Evolutionary conservation across 2,329 filamentous ascomycete genomes (phyloP), one percentile per base, ranked within the genome.

Genomic region (Penicillium sp.): DNA sequence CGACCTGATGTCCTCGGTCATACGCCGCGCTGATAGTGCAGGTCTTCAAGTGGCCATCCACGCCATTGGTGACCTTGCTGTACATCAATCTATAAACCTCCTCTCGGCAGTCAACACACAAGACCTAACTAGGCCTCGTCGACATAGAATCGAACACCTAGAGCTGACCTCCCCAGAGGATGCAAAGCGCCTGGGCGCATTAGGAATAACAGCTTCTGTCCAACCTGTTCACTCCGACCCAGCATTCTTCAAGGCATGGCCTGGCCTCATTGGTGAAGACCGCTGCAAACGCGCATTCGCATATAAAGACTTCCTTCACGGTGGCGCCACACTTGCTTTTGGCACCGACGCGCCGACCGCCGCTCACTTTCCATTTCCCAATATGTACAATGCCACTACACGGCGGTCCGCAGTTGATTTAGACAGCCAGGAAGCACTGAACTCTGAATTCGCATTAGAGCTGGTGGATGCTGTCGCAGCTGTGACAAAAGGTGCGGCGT

Each of bases 61-160:
- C 61, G 82, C 82, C 21, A 84, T 84, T 56, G 82, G 82, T 21
- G 82, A 84, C 58, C 70, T 72, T 57, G 79, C 82, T 7, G 78
- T 83, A 15, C 73, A 74, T 23, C 76, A 76, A 44, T 79, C 81
- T 13, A 78, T 84, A 62, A 76, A 83, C 30, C 66, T 76, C n/a
- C 75, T 75, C 26, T 66, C 50, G 11, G 57, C 58, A 41, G 72
- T 73, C 19, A 62, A 53, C 2, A 61, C 59, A 6, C 75, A 72
- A 13, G 73, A 21, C 46, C 29, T 9, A 41, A 30, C 13, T 46
- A 17, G 11, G 17, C 29, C 72, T 7, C 75, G 76, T 48, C 78
- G 82, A 5, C 82, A 83, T 63, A 78, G 82, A 21, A 83, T 84
- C 61, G 82, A 84, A 68, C 82, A 84, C 68, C 72, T 84, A 7